Base-by-base conservation (phyloP, 1,284 basidiomycete species). In the Vanrija sp. region DNA sequence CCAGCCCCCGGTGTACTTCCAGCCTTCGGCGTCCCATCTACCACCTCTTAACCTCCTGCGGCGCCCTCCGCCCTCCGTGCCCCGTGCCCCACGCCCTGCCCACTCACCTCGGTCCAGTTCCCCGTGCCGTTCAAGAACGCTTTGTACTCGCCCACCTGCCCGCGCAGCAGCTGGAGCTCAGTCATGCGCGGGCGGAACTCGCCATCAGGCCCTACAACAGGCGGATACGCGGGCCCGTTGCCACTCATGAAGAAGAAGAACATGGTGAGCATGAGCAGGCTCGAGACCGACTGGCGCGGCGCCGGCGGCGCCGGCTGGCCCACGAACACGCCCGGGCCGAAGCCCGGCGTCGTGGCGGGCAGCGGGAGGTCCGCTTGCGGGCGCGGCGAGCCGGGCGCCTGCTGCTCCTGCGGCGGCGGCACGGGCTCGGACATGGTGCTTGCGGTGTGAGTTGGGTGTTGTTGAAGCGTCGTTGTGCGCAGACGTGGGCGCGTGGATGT, bases 211-310 rank as follows among this genome's bases (percentile, higher is more conserved):
- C 68, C 71, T 10, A 71, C 53, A 18, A 62, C 55, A 9, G 71
- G 60, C 14, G 46, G 50, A 8, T 55, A 51, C 12, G 62, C 61
- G 10, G 62, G 55, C 34, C 63, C 57, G 49, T 73, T 74, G 1
- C 58, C 60, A 1, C 72, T 70, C 14, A 73, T 74, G 58, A 74
- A 69, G 63, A 76, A 75, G 68, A 76, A 73, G 66, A 75, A 75
- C 50, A 74, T 49, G 40, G 57, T 49, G 51, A 51, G 51, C 18
- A 51, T 54, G 28, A 77, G 61, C 65, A 75, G 67, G 14, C 66
- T 68, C n/a, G 63, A 64, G 19, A 75, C 29, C 42, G 66, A 68
- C 9, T 67, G 65, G 29, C 66, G 61, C 8, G 67, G 67, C 15
- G 60, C 58, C 16, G 57, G 47, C 12, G 54, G 57, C 4, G 53